Evolutionary conservation across 306 rosid species (phyloP).

Genomic region (Vigna trinervia): DNA sequence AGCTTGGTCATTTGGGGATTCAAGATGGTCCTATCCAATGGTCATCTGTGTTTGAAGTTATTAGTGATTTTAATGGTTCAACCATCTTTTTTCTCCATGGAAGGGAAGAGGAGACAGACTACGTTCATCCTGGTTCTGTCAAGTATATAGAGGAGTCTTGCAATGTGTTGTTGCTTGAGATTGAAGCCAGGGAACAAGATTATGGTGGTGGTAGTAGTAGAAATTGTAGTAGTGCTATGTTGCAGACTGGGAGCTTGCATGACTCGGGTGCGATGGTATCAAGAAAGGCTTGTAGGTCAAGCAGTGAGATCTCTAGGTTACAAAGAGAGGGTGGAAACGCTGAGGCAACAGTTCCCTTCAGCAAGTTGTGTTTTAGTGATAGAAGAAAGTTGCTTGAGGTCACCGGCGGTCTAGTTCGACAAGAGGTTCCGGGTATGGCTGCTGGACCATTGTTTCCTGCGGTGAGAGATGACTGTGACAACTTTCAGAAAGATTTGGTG

Average conservation of each 20-base stretch:
- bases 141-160: slow-evolving; percentile 60
- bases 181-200: slow-evolving; percentile 53
- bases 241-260: not conserved
- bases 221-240: slow-evolving; percentile 49
- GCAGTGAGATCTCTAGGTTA: slow-evolving; percentile 53
- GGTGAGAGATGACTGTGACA: slow-evolving; percentile 54
- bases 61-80: slow-evolving; percentile 65
- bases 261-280: slow-evolving; percentile 45
- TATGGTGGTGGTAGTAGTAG: not conserved
- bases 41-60: slow-evolving; percentile 81
- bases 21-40: slow-evolving; percentile 76
- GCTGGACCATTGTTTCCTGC: slow-evolving; percentile 68
- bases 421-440: slow-evolving; percentile 51
- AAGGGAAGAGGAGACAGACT: slow-evolving; percentile 64
- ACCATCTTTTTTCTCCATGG: slow-evolving; percentile 72
- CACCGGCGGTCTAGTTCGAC: slow-evolving; percentile 54
- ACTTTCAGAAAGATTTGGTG: slow-evolving; percentile 55
- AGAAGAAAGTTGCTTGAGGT: slow-evolving; percentile 73
- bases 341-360: slow-evolving; percentile 57
- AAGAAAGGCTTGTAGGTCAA: slow-evolving; percentile 55
- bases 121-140: slow-evolving; percentile 65
- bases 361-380: slow-evolving; percentile 64
- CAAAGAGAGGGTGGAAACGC: slow-evolving; percentile 47
- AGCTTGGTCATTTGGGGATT: slow-evolving; percentile 82
- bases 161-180: slow-evolving; percentile 79